Percentiles rank a stretch among this genome's conserved stretches.
phyloP scores from a whole-genome alignment of 805 yeast genomes.

The Candida rishiriensis region DNA sequence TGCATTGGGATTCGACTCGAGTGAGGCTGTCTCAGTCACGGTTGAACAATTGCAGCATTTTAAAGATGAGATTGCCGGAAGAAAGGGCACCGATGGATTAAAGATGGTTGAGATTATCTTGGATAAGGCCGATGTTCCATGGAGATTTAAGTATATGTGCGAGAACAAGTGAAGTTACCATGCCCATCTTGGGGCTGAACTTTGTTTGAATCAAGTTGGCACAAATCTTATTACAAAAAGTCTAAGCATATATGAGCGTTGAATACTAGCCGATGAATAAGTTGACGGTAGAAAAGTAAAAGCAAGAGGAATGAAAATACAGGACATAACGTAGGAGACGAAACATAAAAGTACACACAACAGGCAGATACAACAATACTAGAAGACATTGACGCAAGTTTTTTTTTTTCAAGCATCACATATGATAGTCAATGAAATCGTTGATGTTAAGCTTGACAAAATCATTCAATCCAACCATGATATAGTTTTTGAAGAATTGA shows the following conservation, averaged over 20 bases:
- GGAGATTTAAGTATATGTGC: conserved; percentile 47
- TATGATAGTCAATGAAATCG: conserved; percentile 30
- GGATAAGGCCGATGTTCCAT: conserved; percentile 59
- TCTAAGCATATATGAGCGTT: too few species aligned
- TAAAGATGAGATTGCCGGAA: conserved; percentile 30
- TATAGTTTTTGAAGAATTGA: conserved; percentile 18
- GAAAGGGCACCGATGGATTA: background rate
- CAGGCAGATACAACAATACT: too few species aligned
- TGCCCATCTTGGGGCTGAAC: conserved; percentile 4
- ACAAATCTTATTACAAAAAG: too few species aligned
- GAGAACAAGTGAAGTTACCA: conserved; percentile 20
- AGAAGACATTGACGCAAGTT: too few species aligned
- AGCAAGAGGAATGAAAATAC: conserved; percentile 1
- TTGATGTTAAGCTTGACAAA: conserved; percentile 27
- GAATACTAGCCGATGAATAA: background rate
- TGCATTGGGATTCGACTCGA: conserved; percentile 52
- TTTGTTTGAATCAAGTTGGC: too few species aligned
- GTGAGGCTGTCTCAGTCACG: conserved; percentile 30
- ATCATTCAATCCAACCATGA: conserved; percentile 25
- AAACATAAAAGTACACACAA: background rate
- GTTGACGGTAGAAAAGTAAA: background rate
- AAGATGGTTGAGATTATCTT: conserved; percentile 53
- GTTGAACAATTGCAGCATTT: conserved; percentile 36
- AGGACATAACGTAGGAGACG: conserved; percentile 1
- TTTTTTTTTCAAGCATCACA: conserved; percentile 16